Evolutionary conservation across 768 basidiomycete genomes (phyloP), one percentile per base, ranked within the genome.

Genomic region (Neoboletus brunneissimus): DNA sequence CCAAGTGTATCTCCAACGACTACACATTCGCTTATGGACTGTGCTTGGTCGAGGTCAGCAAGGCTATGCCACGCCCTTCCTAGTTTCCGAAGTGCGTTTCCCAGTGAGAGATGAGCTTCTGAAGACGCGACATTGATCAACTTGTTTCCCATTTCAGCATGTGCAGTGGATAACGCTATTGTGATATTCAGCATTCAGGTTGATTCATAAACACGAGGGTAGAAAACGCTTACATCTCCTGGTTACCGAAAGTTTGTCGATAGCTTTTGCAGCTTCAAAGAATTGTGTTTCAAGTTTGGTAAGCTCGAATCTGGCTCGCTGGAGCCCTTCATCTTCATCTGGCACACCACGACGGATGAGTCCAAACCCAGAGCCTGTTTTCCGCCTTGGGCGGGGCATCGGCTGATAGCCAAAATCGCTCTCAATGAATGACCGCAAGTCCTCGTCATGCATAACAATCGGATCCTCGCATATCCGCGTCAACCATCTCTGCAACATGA

Each of bases 361-460:
- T 43, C 81, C 83, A 65, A 93, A 94, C 5, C 89, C 87, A 5
- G 88, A 82, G 27, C 82, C 80, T 0, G 84, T 75, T 73, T 89
- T 94, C 64, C 84, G 84, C 57, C 84, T 81, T 49, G 84, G 86
- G 41, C 84, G 81, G 11, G 88, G 88, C 16, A 84, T 93, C 6
- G 89, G 91, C 64, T 91, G 92, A 67, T 93, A 94, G 27, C 97
- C 97, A 76, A 98, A 99, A 72, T 98, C 96, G 62, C 88, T 94
- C 74, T 99, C 97, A 57, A 99, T 83, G 70, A 99, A 99, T 16
- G 89, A 89, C 31, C 96, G 85, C 56, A 98, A 72, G 69, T 99
- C 97, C 66, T 98, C 97, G 64, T 98, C 96, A 53, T 86, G 76
- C 40, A 92, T 75, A 31, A 98, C 73, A 51, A 97, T 91, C 2